phyloP scores from a whole-genome alignment of 2,329 filamentous ascomycete genomes.

The Cercospora brassicicola region DNA sequence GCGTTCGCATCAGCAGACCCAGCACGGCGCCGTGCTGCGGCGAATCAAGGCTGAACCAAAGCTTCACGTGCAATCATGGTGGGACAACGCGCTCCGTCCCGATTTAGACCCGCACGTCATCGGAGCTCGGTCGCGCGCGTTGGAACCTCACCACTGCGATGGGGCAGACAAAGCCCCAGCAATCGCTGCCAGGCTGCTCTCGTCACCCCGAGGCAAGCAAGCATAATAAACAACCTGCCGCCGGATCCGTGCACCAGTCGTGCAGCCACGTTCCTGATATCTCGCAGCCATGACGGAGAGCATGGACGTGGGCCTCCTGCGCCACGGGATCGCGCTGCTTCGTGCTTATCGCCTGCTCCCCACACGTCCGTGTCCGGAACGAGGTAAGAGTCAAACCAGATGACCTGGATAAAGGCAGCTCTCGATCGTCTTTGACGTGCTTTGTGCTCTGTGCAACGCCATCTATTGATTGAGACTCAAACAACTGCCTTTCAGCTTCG shows the following conservation, averaged over 20 bases:
- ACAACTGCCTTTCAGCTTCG: not conserved
- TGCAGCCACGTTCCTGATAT: slow-evolving; percentile 21
- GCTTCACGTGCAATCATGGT: slow-evolving; percentile 19
- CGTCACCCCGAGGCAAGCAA: slow-evolving; percentile 13
- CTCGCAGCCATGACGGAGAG: slow-evolving; percentile 16
- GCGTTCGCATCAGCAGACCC: slow-evolving; percentile 17
- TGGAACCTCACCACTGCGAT: slow-evolving; percentile 8
- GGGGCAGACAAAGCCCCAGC: slow-evolving; percentile 14
- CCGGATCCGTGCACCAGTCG: slow-evolving; percentile 17
- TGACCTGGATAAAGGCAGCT: slow-evolving; percentile 21
- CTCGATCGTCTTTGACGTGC: slow-evolving; percentile 23
- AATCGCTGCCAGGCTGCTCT: slow-evolving; percentile 1
- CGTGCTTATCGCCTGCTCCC: slow-evolving; percentile 19
- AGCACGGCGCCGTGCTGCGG: slow-evolving; percentile 2
- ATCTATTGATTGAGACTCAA: slow-evolving; percentile 11
- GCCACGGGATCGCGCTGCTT: slow-evolving; percentile 8
- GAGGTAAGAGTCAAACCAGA: slow-evolving; percentile 10
- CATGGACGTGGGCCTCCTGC: slow-evolving; percentile 15
- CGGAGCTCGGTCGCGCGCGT: slow-evolving; percentile 2
- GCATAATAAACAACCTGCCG: slow-evolving; percentile 2
- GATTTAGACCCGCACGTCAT: slow-evolving; percentile 19
- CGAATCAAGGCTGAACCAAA: slow-evolving; percentile 23
- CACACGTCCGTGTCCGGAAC: slow-evolving; percentile 15
- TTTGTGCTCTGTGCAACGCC: slow-evolving; percentile 22
- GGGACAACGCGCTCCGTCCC: slow-evolving; percentile 11